Conservation (phyloP, 2,329 filamentous ascomycete genomes). For the Allantophomopsis cytisporea region DNA sequence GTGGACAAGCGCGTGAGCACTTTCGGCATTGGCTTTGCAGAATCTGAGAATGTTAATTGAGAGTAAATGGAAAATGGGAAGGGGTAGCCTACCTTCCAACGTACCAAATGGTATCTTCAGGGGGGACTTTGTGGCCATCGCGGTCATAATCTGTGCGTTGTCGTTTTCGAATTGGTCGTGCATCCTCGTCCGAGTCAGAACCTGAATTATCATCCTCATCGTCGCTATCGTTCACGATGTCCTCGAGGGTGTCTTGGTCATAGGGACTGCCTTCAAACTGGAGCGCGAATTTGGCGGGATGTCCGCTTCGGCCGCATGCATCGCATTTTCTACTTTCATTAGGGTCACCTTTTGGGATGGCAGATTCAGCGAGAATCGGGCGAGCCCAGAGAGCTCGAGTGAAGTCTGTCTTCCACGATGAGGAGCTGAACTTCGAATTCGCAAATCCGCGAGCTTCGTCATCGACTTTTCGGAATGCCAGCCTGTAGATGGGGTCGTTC, state of each 20-base stretch:
- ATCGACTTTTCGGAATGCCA: conserved; percentile 59
- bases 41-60: conserved; percentile 16
- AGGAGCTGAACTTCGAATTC: conserved; percentile 57
- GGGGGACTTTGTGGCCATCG: conserved; percentile 30
- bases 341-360: conserved; percentile 23
- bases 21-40: conserved; percentile 51
- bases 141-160: conserved; percentile 22
- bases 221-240: conserved; percentile 35
- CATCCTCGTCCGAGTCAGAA: conserved; percentile 21
- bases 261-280: conserved; percentile 55
- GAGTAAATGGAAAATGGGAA: background rate
- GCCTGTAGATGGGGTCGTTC: conserved; percentile 47
- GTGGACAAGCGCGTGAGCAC: conserved; percentile 59
- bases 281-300: conserved; percentile 53
- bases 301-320: conserved; percentile 56
- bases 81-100: conserved; percentile 29
- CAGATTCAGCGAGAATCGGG: conserved; percentile 41
- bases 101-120: conserved; percentile 31
- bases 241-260: conserved; percentile 48
- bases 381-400: conserved; percentile 49
- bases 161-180: conserved; percentile 19
- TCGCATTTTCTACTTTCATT: conserved; percentile 41
- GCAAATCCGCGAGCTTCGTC: conserved; percentile 57
- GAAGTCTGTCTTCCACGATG: conserved; percentile 57
- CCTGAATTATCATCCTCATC: conserved; percentile 19